Conservation (phyloP, 306 rosid species). For the Amphicarpaea edgeworthii region DNA sequence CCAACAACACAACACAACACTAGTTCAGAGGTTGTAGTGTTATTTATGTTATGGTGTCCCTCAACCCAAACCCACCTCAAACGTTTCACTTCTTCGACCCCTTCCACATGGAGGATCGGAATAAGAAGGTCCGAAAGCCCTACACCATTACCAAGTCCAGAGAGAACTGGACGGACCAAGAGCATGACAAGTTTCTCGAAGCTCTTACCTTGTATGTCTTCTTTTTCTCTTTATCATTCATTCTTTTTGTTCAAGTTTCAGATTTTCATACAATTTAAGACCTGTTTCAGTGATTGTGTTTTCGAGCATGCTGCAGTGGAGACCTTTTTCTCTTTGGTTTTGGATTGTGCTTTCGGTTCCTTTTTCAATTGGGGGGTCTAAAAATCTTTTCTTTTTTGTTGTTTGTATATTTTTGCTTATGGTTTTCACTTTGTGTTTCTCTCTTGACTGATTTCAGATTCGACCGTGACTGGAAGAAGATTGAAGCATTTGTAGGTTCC, state of each 20-base stretch:
- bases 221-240: neutral
- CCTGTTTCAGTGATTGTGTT: neutral
- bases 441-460: constrained; percentile 19
- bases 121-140: constrained; percentile 31
- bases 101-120: constrained; percentile 26
- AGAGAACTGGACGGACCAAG: constrained; percentile 38
- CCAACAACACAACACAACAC: neutral
- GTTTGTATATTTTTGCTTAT: neutral
- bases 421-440: neutral
- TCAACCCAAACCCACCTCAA: constrained; percentile 40
- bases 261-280: neutral
- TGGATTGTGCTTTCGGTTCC: constrained; percentile 10
- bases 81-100: constrained; percentile 24
- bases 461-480: constrained; percentile 43
- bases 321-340: constrained; percentile 8
- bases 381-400: constrained; percentile 9
- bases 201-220: constrained; percentile 27
- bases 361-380: constrained; percentile 11
- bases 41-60: constrained; percentile 32
- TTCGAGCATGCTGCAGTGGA: constrained; percentile 29
- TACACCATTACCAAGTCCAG: constrained; percentile 41
- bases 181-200: constrained; percentile 39
- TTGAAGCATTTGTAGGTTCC: constrained; percentile 40
- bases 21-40: constrained; percentile 2
- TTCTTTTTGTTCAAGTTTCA: neutral